A percentile compares a stretch with the other conserved stretches of the same genome.
These are phyloP conservation scores for Panaeolus cyanescens DNA, from an alignment of 768 basidiomycete species.

Conservation along the genomic window DNA sequence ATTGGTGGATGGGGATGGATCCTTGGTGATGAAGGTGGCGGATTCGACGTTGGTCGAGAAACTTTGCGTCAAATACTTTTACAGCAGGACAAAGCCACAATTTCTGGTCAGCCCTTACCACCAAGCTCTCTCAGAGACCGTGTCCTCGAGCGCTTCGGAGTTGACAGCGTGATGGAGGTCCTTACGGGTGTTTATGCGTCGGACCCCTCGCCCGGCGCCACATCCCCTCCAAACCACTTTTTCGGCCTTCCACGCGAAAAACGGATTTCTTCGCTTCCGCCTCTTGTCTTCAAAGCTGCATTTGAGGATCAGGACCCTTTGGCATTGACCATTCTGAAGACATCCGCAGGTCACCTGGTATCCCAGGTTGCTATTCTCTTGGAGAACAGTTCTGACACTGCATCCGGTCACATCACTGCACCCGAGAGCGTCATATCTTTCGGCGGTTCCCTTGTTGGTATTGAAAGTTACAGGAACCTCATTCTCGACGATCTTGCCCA, in stretches of 20 bases:
- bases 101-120: constrained; percentile 28
- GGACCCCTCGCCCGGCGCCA: constrained; percentile 41
- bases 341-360: constrained; percentile 55
- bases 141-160: constrained; percentile 57
- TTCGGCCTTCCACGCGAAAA: constrained; percentile 55
- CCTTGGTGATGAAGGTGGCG: constrained; percentile 82
- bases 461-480: constrained; percentile 58
- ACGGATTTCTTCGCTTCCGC: constrained; percentile 71
- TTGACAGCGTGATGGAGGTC: constrained; percentile 61
- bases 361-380: constrained; percentile 59
- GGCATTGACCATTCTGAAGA: constrained; percentile 58
- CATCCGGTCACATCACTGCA: constrained; percentile 45
- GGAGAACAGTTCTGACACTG: constrained; percentile 31
- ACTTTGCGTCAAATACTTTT: constrained; percentile 67
- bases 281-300: constrained; percentile 77
- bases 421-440: constrained; percentile 67
- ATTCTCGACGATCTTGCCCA: constrained; percentile 55
- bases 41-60: constrained; percentile 78
- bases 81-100: constrained; percentile 53
- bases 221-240: constrained; percentile 15
- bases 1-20: constrained; percentile 87
- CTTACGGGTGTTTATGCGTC: constrained; percentile 64
- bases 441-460: constrained; percentile 76
- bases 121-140: constrained; percentile 43
- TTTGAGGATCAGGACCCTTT: constrained; percentile 69